phyloP scores from a whole-genome alignment of 2,329 filamentous ascomycete species.

The Penicillium frequentans region DNA sequence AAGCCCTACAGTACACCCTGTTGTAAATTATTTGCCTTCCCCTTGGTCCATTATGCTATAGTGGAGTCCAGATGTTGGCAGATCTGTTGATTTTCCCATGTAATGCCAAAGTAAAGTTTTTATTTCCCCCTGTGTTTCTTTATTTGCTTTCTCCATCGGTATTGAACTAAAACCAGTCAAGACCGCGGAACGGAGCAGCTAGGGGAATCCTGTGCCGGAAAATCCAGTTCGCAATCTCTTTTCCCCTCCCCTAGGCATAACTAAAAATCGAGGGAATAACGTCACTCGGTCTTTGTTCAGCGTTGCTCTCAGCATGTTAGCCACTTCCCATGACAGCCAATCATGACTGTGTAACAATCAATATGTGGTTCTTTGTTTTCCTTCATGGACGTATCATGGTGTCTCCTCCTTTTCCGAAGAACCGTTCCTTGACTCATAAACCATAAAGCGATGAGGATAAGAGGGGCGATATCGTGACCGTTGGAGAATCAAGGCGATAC shows the following conservation, averaged over 20 bases:
- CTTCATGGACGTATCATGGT: constrained; percentile 20
- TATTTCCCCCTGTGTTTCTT: background rate
- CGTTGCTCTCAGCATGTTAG: background rate
- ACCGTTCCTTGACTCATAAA: constrained; percentile 3
- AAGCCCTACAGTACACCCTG: background rate
- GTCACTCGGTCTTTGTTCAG: constrained; percentile 3
- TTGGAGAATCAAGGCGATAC: constrained; percentile 5
- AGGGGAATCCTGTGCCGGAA: background rate
- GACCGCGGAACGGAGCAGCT: background rate
- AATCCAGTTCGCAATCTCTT: background rate
- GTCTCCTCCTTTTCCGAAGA: constrained; percentile 19
- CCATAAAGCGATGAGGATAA: background rate
- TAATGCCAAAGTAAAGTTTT: background rate
- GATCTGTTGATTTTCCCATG: background rate
- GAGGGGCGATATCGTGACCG: constrained; percentile 2
- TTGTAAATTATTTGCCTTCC: background rate
- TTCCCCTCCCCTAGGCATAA: background rate
- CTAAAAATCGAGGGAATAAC: background rate
- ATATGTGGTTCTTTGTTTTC: constrained; percentile 7
- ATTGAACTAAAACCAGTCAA: background rate
- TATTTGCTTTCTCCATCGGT: background rate
- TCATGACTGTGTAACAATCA: background rate
- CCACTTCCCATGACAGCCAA: background rate
- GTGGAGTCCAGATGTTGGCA: background rate
- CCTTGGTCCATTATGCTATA: background rate